Percentiles rank a stretch among this genome's conserved stretches.
These are phyloP conservation scores for Candida sphagnicola DNA, from an alignment of 805 yeast genomes.

Conservation along the genomic window DNA sequence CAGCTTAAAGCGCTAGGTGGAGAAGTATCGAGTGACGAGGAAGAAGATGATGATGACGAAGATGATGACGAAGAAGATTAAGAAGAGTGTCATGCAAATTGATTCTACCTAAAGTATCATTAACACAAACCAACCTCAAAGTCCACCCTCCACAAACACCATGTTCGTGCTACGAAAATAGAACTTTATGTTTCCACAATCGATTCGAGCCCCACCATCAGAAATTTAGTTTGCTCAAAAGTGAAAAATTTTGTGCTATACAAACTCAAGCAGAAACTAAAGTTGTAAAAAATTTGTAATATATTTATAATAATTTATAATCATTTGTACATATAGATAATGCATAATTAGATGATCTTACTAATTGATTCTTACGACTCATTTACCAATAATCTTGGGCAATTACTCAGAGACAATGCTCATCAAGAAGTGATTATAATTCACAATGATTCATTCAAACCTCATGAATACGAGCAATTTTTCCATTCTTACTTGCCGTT, in stretches of 20 bases:
- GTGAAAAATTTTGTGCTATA: too few relatives aligned
- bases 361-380: slow-evolving; percentile 94
- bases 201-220: too few relatives aligned
- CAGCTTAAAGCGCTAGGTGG: slow-evolving; percentile 51
- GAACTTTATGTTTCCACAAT: too few relatives aligned
- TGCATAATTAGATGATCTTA: slow-evolving; percentile 41
- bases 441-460: slow-evolving; percentile 54
- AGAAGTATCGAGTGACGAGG: slow-evolving; percentile 68
- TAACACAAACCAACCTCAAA: too few relatives aligned
- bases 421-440: slow-evolving; percentile 49
- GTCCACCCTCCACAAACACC: too few relatives aligned
- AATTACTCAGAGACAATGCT: slow-evolving; percentile 54
- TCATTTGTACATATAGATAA: not conserved
- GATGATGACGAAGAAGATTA: slow-evolving; percentile 45
- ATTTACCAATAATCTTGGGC: slow-evolving; percentile 77
- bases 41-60: slow-evolving; percentile 60
- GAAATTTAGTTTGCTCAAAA: too few relatives aligned
- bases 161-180: too few relatives aligned
- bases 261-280: too few relatives aligned
- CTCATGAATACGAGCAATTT: slow-evolving; percentile 25
- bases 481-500: slow-evolving; percentile 41
- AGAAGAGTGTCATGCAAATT: too few relatives aligned
- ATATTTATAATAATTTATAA: not conserved
- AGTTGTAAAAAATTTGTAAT: not conserved
- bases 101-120: too few relatives aligned